These are phyloP conservation scores for Ilex asprella DNA, from an alignment of 257 asterid species.

Conservation along the genomic window DNA sequence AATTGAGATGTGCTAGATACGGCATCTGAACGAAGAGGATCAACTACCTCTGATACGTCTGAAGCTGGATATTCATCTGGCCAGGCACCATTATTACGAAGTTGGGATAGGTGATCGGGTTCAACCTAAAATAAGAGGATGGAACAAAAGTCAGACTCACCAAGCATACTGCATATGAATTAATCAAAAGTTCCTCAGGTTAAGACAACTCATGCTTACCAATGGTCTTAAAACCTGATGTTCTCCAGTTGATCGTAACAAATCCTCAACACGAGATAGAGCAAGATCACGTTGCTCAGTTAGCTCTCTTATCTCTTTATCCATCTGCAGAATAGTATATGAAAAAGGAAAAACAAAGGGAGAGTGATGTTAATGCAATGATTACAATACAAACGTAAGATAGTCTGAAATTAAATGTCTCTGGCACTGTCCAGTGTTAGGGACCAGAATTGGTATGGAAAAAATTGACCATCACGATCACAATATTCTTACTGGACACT, in stretches of 20 bases:
- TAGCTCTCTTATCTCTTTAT: slow-evolving; percentile 52
- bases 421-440: too few relatives aligned
- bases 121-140: slow-evolving; percentile 32
- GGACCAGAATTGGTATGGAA: too few relatives aligned
- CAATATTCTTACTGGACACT: too few relatives aligned
- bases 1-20: slow-evolving; percentile 35
- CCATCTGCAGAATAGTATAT: slow-evolving; percentile 44
- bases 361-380: not conserved
- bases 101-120: slow-evolving; percentile 19
- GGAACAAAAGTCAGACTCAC: slow-evolving; percentile 6
- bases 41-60: slow-evolving; percentile 58
- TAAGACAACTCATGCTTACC: slow-evolving; percentile 26
- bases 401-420: too few relatives aligned
- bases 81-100: slow-evolving; percentile 40
- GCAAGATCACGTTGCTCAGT: slow-evolving; percentile 63
- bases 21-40: slow-evolving; percentile 40
- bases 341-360: not conserved
- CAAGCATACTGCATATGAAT: not conserved
- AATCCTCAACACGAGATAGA: slow-evolving; percentile 44
- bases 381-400: not conserved
- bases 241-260: slow-evolving; percentile 31
- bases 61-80: slow-evolving; percentile 59
- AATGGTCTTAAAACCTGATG: slow-evolving; percentile 36
- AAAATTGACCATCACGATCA: too few relatives aligned
- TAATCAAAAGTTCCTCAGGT: not conserved